These are phyloP conservation scores for Alloteropsis semialata DNA, from an alignment of 176 grass and related monocot species.

Conservation along the genomic window DNA sequence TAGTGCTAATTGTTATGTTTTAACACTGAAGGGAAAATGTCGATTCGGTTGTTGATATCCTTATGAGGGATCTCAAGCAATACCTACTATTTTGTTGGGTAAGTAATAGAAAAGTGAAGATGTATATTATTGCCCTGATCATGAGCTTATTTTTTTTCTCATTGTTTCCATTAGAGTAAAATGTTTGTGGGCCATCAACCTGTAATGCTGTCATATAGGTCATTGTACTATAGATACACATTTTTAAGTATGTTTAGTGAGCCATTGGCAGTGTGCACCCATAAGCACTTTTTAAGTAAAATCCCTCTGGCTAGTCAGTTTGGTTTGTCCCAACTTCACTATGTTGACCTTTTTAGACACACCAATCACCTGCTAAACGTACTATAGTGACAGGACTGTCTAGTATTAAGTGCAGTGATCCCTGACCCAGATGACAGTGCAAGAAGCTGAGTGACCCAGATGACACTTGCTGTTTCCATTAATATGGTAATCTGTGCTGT, in stretches of 20 bases:
- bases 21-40: constrained; percentile 66
- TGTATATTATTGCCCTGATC: neutral
- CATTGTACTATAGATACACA: neutral
- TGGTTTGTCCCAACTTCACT: neutral
- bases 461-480: neutral
- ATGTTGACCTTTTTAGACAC: neutral
- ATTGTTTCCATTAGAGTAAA: neutral
- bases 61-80: constrained; percentile 62
- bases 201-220: neutral
- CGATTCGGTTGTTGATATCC: constrained; percentile 48
- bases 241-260: neutral
- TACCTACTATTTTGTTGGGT: constrained; percentile 85
- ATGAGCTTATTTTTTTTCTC: neutral
- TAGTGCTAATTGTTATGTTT: constrained; percentile 23
- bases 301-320: neutral
- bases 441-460: neutral
- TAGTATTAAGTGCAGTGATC: neutral
- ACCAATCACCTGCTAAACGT: neutral
- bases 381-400: neutral
- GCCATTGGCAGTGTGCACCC: neutral
- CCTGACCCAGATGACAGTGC: neutral
- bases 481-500: neutral
- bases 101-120: constrained; percentile 15
- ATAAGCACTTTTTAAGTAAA: neutral
- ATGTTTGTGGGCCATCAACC: neutral